Percentiles rank a stretch among this genome's conserved stretches.
phyloP scores from a whole-genome alignment of 225 moss, liverwort and hornwort species.

The Straminergon stramineum region DNA sequence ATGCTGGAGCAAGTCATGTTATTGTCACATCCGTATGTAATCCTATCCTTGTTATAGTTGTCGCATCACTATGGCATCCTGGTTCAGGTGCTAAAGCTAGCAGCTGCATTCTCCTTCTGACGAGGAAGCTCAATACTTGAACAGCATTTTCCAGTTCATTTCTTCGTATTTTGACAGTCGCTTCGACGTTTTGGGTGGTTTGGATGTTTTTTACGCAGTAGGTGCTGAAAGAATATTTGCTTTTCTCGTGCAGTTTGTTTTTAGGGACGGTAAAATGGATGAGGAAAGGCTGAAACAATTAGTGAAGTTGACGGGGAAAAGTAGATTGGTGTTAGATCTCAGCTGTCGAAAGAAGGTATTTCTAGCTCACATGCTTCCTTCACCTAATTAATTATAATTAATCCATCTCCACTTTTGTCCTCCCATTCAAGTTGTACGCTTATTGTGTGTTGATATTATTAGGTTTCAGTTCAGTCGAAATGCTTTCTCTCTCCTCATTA shows the following conservation, averaged over 20 bases:
- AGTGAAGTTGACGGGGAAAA: conserved; percentile 56
- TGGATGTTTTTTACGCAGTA: neutral
- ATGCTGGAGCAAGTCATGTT: conserved; percentile 96
- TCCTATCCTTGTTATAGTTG: neutral
- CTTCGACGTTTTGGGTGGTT: neutral
- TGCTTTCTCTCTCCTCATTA: neutral
- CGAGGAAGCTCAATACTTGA: neutral
- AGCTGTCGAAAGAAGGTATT: conserved; percentile 61
- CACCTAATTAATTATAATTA: neutral
- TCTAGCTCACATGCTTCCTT: neutral
- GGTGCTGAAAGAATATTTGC: neutral
- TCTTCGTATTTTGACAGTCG: neutral
- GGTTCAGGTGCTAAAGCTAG: neutral
- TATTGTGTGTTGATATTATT: neutral
- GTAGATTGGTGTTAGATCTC: conserved; percentile 79
- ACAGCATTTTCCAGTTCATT: neutral
- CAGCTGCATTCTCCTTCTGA: neutral
- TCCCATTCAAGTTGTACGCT: neutral
- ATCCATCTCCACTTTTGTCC: neutral
- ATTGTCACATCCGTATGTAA: conserved; percentile 84
- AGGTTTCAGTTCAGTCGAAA: neutral
- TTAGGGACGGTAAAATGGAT: conserved; percentile 81
- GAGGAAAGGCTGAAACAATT: conserved; percentile 58
- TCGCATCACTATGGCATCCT: neutral
- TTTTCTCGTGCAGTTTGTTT: conserved; percentile 65